Evolutionary conservation across 495 filamentous ascomycete genomes (phyloP), one percentile per base, ranked within the genome.

Genomic region (Acidiella bohemica): DNA sequence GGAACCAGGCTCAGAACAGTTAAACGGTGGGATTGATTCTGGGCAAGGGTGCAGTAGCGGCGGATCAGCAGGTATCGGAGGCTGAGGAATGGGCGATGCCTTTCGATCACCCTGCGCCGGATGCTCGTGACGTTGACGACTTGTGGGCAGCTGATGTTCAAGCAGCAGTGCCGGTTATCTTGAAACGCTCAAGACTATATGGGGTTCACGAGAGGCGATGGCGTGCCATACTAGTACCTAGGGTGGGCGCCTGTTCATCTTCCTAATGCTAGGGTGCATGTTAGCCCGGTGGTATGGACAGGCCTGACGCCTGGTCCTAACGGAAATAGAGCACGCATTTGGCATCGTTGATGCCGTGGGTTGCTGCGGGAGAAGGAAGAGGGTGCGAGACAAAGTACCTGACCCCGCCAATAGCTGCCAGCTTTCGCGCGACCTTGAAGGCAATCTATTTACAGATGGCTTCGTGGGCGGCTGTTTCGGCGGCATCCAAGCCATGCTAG

Each of bases 51-150:
- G 19, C 34, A 23, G 18, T 36, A 25, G 20, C 30, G 36, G 24
- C 30, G 36, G 36, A 39, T 39, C 36, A 39, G 36, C 36, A 27
- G n/a, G 25, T 7, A 27, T n/a, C 25, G n/a, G 25, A 27, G 25
- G 25, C 25, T 27, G 25, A 27, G 25, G 7, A 27, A n/a, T 27
- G n/a, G 25, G 25, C 25, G 7, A n/a, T 7, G 7, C 25, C 7
- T 7, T 27, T 7, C 7, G 7, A 27, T 7, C 25, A 27, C 25
- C 25, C 25, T 27, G n/a, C n/a, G n/a, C n/a, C n/a, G n/a, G n/a
- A n/a, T n/a, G n/a, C n/a, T n/a, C n/a, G n/a, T n/a, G n/a, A n/a
- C n/a, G n/a, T n/a, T n/a, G n/a, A n/a, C n/a, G n/a, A n/a, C n/a
- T n/a, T 27, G n/a, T 27, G 25, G 25, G 7, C n/a, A 7, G 25